Percentiles rank a stretch among this genome's conserved stretches.
These are phyloP conservation scores for Aurantiochytrium sp. DNA, from an alignment of 108 stramenopile species.

Conservation along the genomic window DNA sequence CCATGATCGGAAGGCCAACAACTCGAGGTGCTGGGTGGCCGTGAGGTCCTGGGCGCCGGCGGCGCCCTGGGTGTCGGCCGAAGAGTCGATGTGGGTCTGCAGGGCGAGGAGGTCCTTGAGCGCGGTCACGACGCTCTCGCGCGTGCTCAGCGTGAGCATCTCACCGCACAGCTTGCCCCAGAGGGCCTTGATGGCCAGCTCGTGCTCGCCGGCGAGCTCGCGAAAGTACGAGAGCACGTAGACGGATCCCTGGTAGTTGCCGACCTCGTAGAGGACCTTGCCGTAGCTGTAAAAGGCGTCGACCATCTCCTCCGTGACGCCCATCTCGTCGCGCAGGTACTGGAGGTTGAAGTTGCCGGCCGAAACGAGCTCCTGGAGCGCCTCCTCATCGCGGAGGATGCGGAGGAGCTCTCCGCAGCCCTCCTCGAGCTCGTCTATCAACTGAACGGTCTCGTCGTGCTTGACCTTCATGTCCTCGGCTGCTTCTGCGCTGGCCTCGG, in stretches of 20 bases:
- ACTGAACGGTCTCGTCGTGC: conserved; percentile 46
- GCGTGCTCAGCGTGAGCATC: conserved; percentile 57
- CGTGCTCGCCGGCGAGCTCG: conserved; percentile 37
- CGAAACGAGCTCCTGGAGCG: conserved; percentile 46
- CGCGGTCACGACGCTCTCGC: conserved; percentile 78
- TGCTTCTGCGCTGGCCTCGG: not conserved
- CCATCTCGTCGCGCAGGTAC: conserved; percentile 42
- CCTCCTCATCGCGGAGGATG: conserved; percentile 61
- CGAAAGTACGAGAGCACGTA: conserved; percentile 2
- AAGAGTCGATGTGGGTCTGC: conserved; percentile 65
- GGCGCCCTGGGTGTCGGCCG: conserved; percentile 39
- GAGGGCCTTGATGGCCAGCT: conserved; percentile 60
- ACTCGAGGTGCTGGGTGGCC: conserved; percentile 56
- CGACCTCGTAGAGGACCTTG: conserved; percentile 86
- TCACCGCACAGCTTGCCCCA: conserved; percentile 85
- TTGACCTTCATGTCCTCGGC: conserved; percentile 18
- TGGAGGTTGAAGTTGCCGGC: conserved; percentile 67
- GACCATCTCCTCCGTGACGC: conserved; percentile 63
- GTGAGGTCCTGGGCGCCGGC: not conserved
- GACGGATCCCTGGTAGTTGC: conserved; percentile 73
- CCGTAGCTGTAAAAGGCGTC: conserved; percentile 53
- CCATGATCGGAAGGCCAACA: conserved; percentile 93
- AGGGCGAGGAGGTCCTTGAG: conserved; percentile 68
- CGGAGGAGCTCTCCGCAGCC: conserved; percentile 60
- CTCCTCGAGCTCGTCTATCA: conserved; percentile 65